Evolutionary conservation across 2,329 filamentous ascomycete genomes (phyloP).

Genomic region (Xylaria digitata): DNA sequence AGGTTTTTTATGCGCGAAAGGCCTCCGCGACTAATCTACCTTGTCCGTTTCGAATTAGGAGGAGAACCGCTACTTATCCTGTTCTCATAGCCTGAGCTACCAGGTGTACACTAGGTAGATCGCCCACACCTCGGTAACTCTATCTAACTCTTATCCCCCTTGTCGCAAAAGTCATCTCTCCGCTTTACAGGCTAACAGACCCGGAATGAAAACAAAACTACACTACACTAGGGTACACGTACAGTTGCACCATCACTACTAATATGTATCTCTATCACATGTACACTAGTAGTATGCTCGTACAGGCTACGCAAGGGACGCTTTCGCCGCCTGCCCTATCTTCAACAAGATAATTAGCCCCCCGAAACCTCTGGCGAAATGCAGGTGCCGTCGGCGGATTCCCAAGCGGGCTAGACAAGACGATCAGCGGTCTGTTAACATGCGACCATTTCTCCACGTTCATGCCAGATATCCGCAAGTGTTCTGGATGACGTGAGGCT

Average conservation of each 20-base stretch:
- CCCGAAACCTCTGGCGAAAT: slow-evolving; percentile 17
- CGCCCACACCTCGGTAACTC: slow-evolving; percentile 12
- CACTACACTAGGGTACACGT: neutral
- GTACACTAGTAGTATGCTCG: too few relatives aligned
- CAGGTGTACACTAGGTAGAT: slow-evolving; percentile 2
- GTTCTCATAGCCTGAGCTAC: slow-evolving; percentile 5
- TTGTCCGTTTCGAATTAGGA: slow-evolving; percentile 13
- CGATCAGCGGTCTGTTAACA: slow-evolving; percentile 38
- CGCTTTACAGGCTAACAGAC: slow-evolving; percentile 8
- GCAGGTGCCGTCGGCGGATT: slow-evolving; percentile 32
- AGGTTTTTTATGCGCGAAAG: slow-evolving; percentile 28
- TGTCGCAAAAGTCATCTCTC: neutral
- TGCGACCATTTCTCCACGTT: slow-evolving; percentile 39
- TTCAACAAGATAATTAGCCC: slow-evolving; percentile 32
- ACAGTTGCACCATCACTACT: too few relatives aligned
- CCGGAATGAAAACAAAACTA: neutral
- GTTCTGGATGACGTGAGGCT: slow-evolving; percentile 38
- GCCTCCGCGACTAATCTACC: slow-evolving; percentile 27
- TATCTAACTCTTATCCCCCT: slow-evolving; percentile 3
- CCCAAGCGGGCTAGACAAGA: slow-evolving; percentile 34
- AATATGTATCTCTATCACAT: too few relatives aligned
- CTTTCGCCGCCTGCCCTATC: slow-evolving; percentile 6
- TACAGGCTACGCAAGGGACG: neutral
- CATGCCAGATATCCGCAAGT: slow-evolving; percentile 40
- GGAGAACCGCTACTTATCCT: slow-evolving; percentile 7